Evolutionary conservation across 495 filamentous ascomycete genomes (phyloP).

Genomic region (Aspergillus incahuasiensis): DNA sequence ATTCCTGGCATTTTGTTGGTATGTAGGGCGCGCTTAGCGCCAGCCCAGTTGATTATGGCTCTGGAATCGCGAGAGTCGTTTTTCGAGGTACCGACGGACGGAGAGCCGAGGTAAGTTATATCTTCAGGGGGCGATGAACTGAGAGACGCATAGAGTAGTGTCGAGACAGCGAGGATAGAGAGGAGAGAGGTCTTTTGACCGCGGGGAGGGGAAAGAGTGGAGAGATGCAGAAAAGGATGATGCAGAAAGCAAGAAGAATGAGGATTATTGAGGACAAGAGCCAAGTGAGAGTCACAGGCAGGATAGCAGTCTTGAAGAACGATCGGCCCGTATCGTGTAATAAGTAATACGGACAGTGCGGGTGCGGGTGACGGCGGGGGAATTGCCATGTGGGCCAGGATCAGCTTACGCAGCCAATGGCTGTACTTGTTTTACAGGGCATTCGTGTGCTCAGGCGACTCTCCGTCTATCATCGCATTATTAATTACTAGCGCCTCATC

Average conservation of each 20-base stretch:
- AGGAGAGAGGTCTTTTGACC: not conserved
- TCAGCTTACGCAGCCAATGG: not conserved
- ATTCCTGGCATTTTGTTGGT: constrained; percentile 80
- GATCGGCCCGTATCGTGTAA: constrained; percentile 6
- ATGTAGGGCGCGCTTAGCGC: constrained; percentile 21
- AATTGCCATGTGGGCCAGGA: constrained; percentile 11
- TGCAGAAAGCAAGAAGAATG: not conserved
- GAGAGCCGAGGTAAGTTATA: not conserved
- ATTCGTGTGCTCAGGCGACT: constrained; percentile 10
- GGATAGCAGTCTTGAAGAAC: not conserved
- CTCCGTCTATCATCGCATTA: not conserved
- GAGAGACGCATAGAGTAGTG: not conserved
- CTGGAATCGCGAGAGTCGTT: not conserved
- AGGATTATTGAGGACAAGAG: not conserved
- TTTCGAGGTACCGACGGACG: not conserved
- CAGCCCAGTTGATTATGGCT: not conserved
- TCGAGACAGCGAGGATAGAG: not conserved
- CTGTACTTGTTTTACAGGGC: not conserved
- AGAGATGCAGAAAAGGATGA: not conserved
- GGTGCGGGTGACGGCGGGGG: constrained; percentile 13
- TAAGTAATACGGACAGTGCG: not conserved
- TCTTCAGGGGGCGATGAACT: not conserved
- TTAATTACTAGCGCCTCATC: constrained; percentile 8
- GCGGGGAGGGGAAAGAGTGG: constrained; percentile 2
- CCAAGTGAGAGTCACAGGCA: not conserved